Conservation (phyloP, 2,329 filamentous ascomycete genomes). For the Verticillium isaacii region DNA sequence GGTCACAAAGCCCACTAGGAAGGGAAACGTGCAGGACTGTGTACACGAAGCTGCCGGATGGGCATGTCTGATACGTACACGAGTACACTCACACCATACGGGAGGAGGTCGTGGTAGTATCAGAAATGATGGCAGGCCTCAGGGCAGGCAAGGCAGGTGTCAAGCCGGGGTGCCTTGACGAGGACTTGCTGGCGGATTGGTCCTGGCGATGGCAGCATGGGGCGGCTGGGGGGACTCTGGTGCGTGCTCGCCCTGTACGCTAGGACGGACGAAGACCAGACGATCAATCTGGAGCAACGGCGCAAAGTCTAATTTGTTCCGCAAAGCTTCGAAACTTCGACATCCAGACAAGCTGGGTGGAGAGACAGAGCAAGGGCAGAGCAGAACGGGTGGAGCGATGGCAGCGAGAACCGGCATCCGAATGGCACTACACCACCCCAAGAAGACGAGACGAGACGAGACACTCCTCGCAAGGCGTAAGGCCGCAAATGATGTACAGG, state of each 20-base stretch:
- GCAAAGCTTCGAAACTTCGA: conserved; percentile 3
- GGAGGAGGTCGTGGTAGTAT: not conserved
- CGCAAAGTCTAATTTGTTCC: conserved; percentile 9
- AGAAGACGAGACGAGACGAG: not conserved
- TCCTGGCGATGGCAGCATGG: not conserved
- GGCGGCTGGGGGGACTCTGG: not conserved
- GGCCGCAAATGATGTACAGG: not conserved
- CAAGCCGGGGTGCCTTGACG: not conserved
- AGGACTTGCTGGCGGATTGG: not conserved
- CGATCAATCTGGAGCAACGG: not conserved
- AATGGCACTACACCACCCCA: not conserved
- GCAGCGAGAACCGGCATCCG: not conserved
- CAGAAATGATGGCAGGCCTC: not conserved
- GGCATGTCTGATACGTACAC: not conserved
- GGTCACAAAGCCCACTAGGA: not conserved
- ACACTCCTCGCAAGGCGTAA: not conserved
- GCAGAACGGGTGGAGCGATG: not conserved
- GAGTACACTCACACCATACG: not conserved
- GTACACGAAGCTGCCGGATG: not conserved
- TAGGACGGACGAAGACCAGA: not conserved
- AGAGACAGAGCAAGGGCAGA: not conserved
- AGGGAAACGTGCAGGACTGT: not conserved
- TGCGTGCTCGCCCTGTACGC: not conserved
- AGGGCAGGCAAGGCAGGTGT: not conserved
- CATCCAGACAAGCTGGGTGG: not conserved